phyloP scores from a whole-genome alignment of 2,329 filamentous ascomycete genomes.

The Penicillium sp. region DNA sequence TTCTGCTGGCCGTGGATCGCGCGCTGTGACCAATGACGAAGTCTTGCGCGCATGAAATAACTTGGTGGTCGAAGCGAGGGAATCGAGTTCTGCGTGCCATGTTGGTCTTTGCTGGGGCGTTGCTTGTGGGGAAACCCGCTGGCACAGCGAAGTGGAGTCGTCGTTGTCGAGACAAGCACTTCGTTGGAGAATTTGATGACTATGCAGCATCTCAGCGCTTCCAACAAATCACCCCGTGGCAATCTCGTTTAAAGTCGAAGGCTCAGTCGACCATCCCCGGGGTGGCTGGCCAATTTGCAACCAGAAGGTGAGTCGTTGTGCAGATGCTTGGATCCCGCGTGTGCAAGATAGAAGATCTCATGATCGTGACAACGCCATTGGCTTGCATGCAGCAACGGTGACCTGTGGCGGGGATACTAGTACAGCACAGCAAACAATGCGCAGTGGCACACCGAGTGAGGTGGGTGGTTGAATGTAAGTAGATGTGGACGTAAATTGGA shows the following conservation, averaged over 20 bases:
- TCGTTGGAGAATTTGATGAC: background rate
- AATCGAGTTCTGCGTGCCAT: slow-evolving; percentile 1
- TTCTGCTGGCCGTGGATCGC: slow-evolving; percentile 16
- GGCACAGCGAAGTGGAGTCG: background rate
- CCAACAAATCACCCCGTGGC: background rate
- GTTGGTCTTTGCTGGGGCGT: background rate
- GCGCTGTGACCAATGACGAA: background rate
- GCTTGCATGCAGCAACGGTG: slow-evolving; percentile 2
- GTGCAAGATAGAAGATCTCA: slow-evolving; percentile 1
- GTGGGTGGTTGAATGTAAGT: too few species aligned
- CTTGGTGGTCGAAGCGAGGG: slow-evolving; percentile 1
- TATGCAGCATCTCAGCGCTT: background rate
- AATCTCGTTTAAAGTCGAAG: background rate
- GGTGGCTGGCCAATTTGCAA: background rate
- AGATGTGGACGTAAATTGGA: background rate
- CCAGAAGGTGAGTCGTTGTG: background rate
- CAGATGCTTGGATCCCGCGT: slow-evolving; percentile 1
- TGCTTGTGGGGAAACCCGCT: background rate
- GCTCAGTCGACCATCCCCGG: background rate
- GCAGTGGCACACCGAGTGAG: background rate
- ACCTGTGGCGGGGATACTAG: background rate
- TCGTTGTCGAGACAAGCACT: background rate
- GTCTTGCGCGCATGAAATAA: background rate
- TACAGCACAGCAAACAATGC: background rate
- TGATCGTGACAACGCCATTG: slow-evolving; percentile 2